Evolutionary conservation across 257 asterid species (phyloP).

Genomic region (Solanum phureja): DNA sequence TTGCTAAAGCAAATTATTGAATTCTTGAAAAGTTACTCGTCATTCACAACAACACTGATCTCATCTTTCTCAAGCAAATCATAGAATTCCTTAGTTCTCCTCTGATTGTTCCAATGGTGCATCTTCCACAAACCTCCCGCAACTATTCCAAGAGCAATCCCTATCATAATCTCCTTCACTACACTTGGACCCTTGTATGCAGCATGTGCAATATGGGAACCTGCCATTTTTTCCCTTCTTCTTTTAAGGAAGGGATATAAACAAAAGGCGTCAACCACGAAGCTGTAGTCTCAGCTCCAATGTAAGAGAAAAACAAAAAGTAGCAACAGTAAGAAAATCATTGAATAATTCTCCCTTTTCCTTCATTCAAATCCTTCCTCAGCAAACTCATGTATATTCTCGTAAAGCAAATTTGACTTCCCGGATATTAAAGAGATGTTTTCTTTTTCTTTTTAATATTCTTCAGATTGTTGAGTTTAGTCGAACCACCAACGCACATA

Average conservation of each 20-base stretch:
- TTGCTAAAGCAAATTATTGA: neutral
- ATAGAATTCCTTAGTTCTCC: conserved; percentile 40
- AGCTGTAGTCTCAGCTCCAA: neutral
- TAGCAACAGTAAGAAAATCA: neutral
- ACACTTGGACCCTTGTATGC: conserved; percentile 53
- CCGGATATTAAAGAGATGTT: neutral
- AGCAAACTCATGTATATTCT: too few relatives aligned
- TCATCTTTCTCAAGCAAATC: conserved; percentile 35
- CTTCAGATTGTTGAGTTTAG: neutral
- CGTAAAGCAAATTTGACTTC: neutral
- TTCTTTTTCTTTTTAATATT: neutral
- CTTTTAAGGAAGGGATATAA: neutral
- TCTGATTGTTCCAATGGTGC: conserved; percentile 64
- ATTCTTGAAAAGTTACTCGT: neutral
- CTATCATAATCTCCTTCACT: conserved; percentile 46
- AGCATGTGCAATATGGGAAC: conserved; percentile 23
- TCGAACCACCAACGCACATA: neutral
- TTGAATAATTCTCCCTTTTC: neutral
- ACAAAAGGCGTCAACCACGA: neutral
- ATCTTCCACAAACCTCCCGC: conserved; percentile 67
- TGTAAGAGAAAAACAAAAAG: neutral
- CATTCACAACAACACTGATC: neutral
- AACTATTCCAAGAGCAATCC: conserved; percentile 32
- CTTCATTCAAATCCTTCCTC: neutral
- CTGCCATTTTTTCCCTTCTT: conserved; percentile 16